Base-by-base conservation (phyloP, 345 rosid species). In the Mallotus nudiflorus region DNA sequence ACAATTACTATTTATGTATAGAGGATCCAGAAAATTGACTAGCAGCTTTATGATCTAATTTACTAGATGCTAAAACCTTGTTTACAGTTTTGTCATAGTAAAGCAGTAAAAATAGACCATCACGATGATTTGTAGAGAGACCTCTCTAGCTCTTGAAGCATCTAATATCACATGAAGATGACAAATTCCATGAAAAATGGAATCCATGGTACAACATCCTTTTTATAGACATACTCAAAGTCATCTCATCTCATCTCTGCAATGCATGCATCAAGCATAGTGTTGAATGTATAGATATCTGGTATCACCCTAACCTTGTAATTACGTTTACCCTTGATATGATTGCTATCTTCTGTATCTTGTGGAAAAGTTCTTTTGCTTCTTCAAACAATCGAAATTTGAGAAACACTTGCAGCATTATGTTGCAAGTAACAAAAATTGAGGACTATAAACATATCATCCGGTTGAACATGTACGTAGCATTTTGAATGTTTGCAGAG, bases 61-160 rank as follows among this genome's bases (percentile, higher is more conserved):
- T 2, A 11, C 28, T 10, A 9, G 35, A 27, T 25, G 14, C 33
- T 25, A 54, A 54, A 54, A 25, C 33, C 33, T 8, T 54, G 59
- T n/a, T 54, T 7, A 54, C 54, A 44, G 29, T n/a, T 37, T 64
- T 64, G 45, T 49, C 25, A 69, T 27, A 57, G n/a, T n/a, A n/a
- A n/a, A n/a, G 52, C 29, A 68, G 45, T 44, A 59, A 35, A 50
- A 62, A 66, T 18, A 31, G 28, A 42, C n/a, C 37, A 1, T 31
- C 46, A 44, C 18, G 51, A 35, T 35, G 13, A 25, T 57, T 44
- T 9, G 11, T 22, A 13, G 13, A 62, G 22, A 29, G 85, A 91
- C 97, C 96, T 91, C 86, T 82, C 95, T 88, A 69, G 86, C 89
- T 80, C 88, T 86, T 60, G 92, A 86, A 65, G 95, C 92, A 74